A percentile compares a stretch with the other conserved stretches of the same genome.
These are phyloP conservation scores for Cordyceps pruinosa DNA, from an alignment of 2,329 filamentous ascomycete genomes.

Conservation along the genomic window DNA sequence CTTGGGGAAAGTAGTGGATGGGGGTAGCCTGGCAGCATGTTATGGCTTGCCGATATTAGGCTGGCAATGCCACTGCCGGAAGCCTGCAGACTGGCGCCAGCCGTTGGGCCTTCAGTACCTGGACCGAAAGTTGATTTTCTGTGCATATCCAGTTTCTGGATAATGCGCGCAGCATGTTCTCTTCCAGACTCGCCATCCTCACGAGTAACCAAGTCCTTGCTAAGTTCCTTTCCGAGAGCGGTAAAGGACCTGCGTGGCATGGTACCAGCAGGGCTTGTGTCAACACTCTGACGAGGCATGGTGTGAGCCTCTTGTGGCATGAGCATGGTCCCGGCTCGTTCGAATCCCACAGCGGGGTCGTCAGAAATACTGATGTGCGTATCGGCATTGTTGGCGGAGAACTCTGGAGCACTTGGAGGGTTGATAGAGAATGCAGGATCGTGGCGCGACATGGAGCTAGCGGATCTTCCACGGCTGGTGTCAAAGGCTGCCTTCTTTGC, in stretches of 20 bases:
- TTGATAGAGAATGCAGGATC: constrained; percentile 89
- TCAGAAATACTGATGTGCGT: constrained; percentile 55
- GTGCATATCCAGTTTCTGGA: constrained; percentile 86
- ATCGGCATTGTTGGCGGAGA: constrained; percentile 73
- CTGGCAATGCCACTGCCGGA: constrained; percentile 66
- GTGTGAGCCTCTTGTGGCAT: constrained; percentile 53
- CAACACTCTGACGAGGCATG: constrained; percentile 61
- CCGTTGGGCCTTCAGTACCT: constrained; percentile 27
- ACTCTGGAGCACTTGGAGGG: constrained; percentile 79
- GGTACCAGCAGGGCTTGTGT: constrained; percentile 47
- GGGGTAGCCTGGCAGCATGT: constrained; percentile 58
- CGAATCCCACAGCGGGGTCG: constrained; percentile 32
- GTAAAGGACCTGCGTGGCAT: constrained; percentile 47
- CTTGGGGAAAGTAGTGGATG: constrained; percentile 25
- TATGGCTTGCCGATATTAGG: constrained; percentile 79
- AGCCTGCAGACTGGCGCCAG: constrained; percentile 31
- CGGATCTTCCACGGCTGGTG: constrained; percentile 51
- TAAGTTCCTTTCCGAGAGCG: constrained; percentile 38
- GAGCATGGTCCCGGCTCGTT: constrained; percentile 59
- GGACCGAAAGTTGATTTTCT: constrained; percentile 62
- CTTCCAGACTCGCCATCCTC: constrained; percentile 69
- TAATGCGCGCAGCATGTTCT: constrained; percentile 81
- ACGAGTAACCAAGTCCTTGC: constrained; percentile 24
- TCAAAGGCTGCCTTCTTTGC: constrained; percentile 91
- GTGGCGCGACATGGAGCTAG: constrained; percentile 38